Base-by-base conservation (phyloP, 345 rosid species). In the Eucalyptus curtisii region DNA sequence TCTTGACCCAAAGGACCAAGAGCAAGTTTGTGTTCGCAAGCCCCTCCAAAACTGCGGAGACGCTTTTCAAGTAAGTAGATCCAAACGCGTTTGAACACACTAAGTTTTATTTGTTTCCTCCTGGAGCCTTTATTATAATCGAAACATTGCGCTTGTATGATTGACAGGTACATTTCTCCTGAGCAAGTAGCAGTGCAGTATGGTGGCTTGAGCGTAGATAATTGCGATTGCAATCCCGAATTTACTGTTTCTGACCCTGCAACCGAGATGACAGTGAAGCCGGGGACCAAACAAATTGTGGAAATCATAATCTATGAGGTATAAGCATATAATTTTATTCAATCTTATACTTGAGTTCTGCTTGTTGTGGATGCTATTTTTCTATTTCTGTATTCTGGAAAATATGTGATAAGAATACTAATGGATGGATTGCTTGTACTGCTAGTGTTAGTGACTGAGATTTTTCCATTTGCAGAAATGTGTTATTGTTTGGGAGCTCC, bases 241-340 rank as follows among this genome's bases (percentile, higher is more conserved):
- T 97, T 96, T 85, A 93, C 95, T 7, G 90, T 92, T 80, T 95
- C 91, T 86, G 99, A 97, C 89, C 94, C 96, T 82, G 98, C 93
- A 27, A 93, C 97, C 1, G 99, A 92, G 90, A 71, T 97, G 86
- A 92, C 90, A 52, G 92, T 97, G 31, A 96, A 95, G 87, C 97
- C 99, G 4, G 94, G 93, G 90, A 96, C 96, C 86, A 97, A 97
- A 89, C 98, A 96, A 91, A 95, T 93, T 31, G 98, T 97, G 86
- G 98, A 97, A 93, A 96, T 97, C 71, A 91, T 95, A 81, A 94
- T 96, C 88, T 96, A 92, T 86, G 99, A 97, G 99, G 99, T 96
- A 85, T 79, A 33, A 57, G 24, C 61, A 85, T 30, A 44, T 33
- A 22, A 30, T 59, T 13, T n/a, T 42, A 30, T 80, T 42, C 86